phyloP scores from a whole-genome alignment of 192 early-diverging fungal genomes.

The Backusella westeae region DNA sequence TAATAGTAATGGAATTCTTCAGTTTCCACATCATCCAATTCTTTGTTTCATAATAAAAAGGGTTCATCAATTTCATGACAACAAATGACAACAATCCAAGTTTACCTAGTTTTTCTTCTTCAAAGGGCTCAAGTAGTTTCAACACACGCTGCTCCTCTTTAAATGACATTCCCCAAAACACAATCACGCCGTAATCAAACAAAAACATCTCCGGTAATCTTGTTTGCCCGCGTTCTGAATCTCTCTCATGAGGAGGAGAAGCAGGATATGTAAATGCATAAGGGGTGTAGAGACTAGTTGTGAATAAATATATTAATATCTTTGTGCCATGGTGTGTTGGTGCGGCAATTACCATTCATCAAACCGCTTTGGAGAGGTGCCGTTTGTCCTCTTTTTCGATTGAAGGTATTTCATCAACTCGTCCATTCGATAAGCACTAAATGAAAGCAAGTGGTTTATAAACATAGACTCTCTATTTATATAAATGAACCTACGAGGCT shows the following conservation, averaged over 20 bases:
- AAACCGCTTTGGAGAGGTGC: conserved; percentile 68
- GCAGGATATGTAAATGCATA: conserved; percentile 44
- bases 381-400: conserved; percentile 57
- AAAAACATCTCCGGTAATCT: conserved; percentile 69
- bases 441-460: background rate
- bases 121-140: conserved; percentile 66
- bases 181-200: conserved; percentile 94
- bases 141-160: conserved; percentile 78
- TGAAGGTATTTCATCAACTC: conserved; percentile 76
- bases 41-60: conserved; percentile 27
- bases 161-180: conserved; percentile 94
- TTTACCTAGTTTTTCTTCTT: conserved; percentile 68
- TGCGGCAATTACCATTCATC: conserved; percentile 67
- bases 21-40: conserved; percentile 67
- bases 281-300: conserved; percentile 50
- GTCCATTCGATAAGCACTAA: conserved; percentile 68
- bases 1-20: conserved; percentile 83
- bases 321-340: background rate
- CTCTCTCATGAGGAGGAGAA: conserved; percentile 38
- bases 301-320: background rate
- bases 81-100: no score
- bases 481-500: conserved; percentile 52
- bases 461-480: background rate
- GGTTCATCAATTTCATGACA: no score
- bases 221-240: background rate